These are phyloP conservation scores for Solanum lycopersicoides DNA, from an alignment of 257 asterid genomes.

Conservation along the genomic window DNA sequence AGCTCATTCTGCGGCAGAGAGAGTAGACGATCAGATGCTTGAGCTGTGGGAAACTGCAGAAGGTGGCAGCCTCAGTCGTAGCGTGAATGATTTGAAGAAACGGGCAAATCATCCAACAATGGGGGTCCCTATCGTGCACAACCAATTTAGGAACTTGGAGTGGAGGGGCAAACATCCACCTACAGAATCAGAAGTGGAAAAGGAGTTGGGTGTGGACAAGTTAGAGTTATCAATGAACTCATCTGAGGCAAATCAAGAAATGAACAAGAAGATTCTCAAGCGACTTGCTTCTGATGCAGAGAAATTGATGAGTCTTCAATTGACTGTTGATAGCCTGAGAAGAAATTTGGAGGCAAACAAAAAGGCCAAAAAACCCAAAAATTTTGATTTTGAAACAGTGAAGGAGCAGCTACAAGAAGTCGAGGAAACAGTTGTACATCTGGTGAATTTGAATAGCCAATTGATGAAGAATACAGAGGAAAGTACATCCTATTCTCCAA, in stretches of 20 bases:
- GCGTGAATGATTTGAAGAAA: conserved; percentile 33
- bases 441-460: conserved; percentile 56
- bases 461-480: conserved; percentile 52
- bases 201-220: conserved; percentile 57
- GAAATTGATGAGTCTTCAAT: conserved; percentile 46
- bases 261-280: conserved; percentile 41
- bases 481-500: conserved; percentile 18
- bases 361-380: conserved; percentile 37
- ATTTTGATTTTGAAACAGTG: conserved; percentile 38
- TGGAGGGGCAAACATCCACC: conserved; percentile 37
- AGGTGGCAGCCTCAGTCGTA: conserved; percentile 20
- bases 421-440: conserved; percentile 44
- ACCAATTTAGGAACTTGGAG: conserved; percentile 24
- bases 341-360: conserved; percentile 42
- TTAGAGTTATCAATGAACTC: conserved; percentile 28
- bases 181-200: conserved; percentile 63
- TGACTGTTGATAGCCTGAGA: conserved; percentile 36
- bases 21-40: conserved; percentile 67
- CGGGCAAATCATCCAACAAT: conserved; percentile 25
- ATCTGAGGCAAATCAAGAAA: conserved; percentile 28
- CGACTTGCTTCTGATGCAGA: conserved; percentile 56
- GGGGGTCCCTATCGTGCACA: conserved; percentile 31
- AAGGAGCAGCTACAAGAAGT: conserved; percentile 69
- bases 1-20: conserved; percentile 15
- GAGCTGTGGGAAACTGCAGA: conserved; percentile 80